Percentiles rank a stretch among this genome's conserved stretches.
phyloP scores from a whole-genome alignment of 2,329 filamentous ascomycete genomes.

The Pseudovirgaria hyperparasitica region DNA sequence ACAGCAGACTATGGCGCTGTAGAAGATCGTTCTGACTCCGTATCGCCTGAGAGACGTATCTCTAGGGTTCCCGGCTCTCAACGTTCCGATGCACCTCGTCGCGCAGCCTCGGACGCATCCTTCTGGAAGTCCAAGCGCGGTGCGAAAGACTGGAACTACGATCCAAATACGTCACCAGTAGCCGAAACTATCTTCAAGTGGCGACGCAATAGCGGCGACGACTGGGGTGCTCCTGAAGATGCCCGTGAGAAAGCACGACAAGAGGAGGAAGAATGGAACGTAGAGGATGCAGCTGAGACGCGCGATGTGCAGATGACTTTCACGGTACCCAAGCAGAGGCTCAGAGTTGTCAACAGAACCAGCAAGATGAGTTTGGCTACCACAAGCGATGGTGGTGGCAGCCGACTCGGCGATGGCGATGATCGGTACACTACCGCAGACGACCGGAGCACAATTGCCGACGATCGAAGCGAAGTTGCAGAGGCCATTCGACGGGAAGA shows the following conservation, averaged over 20 bases:
- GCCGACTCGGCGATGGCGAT: too few relatives aligned
- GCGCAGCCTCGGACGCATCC: constrained; percentile 31
- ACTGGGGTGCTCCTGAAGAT: constrained; percentile 23
- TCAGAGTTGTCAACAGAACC: constrained; percentile 92
- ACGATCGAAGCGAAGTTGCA: too few relatives aligned
- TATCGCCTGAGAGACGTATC: too few relatives aligned
- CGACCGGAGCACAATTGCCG: too few relatives aligned
- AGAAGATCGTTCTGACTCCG: too few relatives aligned
- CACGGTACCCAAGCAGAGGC: constrained; percentile 74
- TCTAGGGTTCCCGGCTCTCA: not conserved
- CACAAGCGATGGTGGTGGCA: too few relatives aligned
- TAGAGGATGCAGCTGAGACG: constrained; percentile 33
- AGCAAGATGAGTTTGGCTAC: too few relatives aligned
- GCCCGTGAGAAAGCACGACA: constrained; percentile 17
- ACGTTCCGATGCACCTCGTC: constrained; percentile 18
- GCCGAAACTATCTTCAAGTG: too few relatives aligned
- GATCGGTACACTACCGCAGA: too few relatives aligned
- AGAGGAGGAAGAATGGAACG: constrained; percentile 37
- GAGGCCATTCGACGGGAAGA: too few relatives aligned
- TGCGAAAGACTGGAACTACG: constrained; percentile 28
- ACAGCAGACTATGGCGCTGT: too few relatives aligned
- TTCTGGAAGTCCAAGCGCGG: constrained; percentile 30
- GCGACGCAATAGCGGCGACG: constrained; percentile 21
- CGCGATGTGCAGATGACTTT: constrained; percentile 58
- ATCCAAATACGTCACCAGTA: constrained; percentile 10